Percentiles rank a stretch among this genome's conserved stretches.
phyloP scores from a whole-genome alignment of 2,329 filamentous ascomycete species.

The Ceratocystis huliohia region DNA sequence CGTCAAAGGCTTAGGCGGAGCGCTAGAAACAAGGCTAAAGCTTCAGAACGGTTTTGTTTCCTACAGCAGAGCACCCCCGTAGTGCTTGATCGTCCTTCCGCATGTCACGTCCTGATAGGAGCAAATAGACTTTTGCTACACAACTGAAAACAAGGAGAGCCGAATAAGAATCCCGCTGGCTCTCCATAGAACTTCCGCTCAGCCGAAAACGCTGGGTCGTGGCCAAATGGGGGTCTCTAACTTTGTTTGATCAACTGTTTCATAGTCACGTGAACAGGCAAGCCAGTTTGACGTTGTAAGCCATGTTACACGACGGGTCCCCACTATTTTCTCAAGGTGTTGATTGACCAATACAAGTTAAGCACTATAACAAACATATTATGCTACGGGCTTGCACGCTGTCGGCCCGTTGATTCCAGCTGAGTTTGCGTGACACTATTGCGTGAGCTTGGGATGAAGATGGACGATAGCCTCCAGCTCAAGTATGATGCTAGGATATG shows the following conservation, averaged over 20 bases:
- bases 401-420: no score
- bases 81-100: constrained; percentile 9
- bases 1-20: background rate
- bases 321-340: background rate
- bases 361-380: no score
- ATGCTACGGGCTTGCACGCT: no score
- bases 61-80: background rate
- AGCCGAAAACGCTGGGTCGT: background rate
- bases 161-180: background rate
- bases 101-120: background rate
- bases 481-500: no score
- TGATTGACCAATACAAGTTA: no score
- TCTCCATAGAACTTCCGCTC: background rate
- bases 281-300: background rate
- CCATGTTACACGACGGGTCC: background rate
- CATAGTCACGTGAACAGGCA: background rate
- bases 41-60: constrained; percentile 2
- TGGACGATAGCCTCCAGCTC: no score
- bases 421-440: no score
- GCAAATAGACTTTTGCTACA: background rate
- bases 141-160: constrained; percentile 4
- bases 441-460: no score
- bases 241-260: constrained; percentile 5
- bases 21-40: background rate
- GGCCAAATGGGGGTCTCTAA: background rate